A percentile compares a stretch with the other conserved stretches of the same genome.
Conservation (phyloP, 179 eudicot genomes). For the Actinidia arguta region DNA sequence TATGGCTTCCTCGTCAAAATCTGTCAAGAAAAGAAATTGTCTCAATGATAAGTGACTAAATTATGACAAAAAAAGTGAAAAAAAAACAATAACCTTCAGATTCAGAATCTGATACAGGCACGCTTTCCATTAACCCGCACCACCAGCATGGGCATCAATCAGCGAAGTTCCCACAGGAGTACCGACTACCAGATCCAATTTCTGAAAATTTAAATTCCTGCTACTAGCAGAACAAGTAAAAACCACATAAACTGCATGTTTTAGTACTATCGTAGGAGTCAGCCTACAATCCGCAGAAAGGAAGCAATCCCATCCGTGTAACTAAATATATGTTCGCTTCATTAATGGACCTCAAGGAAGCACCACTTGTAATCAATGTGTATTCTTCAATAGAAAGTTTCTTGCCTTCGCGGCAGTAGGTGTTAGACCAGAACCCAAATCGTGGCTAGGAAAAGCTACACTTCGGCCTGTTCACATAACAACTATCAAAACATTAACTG, state of each 20-base stretch:
- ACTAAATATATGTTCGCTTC: slow-evolving; percentile 19
- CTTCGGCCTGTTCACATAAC: slow-evolving; percentile 71
- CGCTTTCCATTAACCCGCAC: slow-evolving; percentile 98
- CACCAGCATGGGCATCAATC: slow-evolving; percentile 99
- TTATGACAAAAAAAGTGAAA: slow-evolving; percentile 10
- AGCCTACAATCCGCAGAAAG: slow-evolving; percentile 27
- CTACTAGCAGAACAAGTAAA: slow-evolving; percentile 6
- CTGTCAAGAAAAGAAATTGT: slow-evolving; percentile 40
- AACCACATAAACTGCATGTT: background rate
- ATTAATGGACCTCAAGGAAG: slow-evolving; percentile 39
- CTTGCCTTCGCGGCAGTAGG: slow-evolving; percentile 96
- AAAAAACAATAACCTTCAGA: slow-evolving; percentile 38
- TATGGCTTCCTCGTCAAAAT: slow-evolving; percentile 68
- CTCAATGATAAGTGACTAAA: slow-evolving; percentile 4
- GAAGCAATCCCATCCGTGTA: slow-evolving; percentile 20
- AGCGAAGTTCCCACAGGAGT: slow-evolving; percentile 95
- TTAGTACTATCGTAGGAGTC: background rate
- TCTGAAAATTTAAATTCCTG: slow-evolving; percentile 49
- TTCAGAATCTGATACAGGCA: slow-evolving; percentile 50
- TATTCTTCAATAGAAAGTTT: slow-evolving; percentile 41
- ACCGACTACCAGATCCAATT: slow-evolving; percentile 77
- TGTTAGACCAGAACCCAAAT: slow-evolving; percentile 93
- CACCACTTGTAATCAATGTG: slow-evolving; percentile 37
- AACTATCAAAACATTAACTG: slow-evolving; percentile 18
- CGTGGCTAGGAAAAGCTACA: slow-evolving; percentile 99